These are phyloP conservation scores for Podila verticillata DNA, from an alignment of 192 early-diverging fungal species.

Conservation along the genomic window DNA sequence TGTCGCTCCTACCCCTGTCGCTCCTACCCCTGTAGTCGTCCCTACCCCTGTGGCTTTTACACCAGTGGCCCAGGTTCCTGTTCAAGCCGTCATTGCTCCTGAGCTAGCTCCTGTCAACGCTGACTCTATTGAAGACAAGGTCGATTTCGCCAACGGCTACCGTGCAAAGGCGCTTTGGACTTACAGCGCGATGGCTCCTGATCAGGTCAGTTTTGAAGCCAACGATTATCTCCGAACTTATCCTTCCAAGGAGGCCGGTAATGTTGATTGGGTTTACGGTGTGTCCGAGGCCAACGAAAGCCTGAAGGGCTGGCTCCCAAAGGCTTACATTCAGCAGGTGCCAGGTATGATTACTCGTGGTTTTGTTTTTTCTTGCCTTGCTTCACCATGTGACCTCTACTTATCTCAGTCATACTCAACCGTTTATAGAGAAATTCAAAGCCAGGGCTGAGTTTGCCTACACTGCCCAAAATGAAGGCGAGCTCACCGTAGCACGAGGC, in stretches of 20 bases:
- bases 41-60: background rate
- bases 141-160: slow-evolving; percentile 35
- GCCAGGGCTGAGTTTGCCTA: slow-evolving; percentile 57
- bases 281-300: slow-evolving; percentile 34
- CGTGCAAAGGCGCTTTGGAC: slow-evolving; percentile 53
- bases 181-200: slow-evolving; percentile 49
- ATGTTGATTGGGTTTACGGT: slow-evolving; percentile 62
- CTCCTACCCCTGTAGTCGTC: background rate
- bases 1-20: background rate
- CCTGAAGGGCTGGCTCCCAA: slow-evolving; percentile 60
- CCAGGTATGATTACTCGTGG: slow-evolving; percentile 7
- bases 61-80: background rate
- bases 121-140: slow-evolving; percentile 33
- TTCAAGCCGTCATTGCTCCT: background rate
- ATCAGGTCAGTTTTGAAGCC: slow-evolving; percentile 53
- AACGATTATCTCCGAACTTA: slow-evolving; percentile 52
- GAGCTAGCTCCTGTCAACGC: background rate
- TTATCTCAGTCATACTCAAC: background rate
- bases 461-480: slow-evolving; percentile 56
- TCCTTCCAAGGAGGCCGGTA: slow-evolving; percentile 42
- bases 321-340: slow-evolving; percentile 54
- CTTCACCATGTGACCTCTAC: background rate
- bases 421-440: slow-evolving; percentile 44
- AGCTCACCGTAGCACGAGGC: slow-evolving; percentile 70
- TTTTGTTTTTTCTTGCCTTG: background rate